Percentiles rank a stretch among this genome's conserved stretches.
Evolutionary conservation across 2,329 filamentous ascomycete species (phyloP).

Genomic region (Sporothrix phasma): DNA sequence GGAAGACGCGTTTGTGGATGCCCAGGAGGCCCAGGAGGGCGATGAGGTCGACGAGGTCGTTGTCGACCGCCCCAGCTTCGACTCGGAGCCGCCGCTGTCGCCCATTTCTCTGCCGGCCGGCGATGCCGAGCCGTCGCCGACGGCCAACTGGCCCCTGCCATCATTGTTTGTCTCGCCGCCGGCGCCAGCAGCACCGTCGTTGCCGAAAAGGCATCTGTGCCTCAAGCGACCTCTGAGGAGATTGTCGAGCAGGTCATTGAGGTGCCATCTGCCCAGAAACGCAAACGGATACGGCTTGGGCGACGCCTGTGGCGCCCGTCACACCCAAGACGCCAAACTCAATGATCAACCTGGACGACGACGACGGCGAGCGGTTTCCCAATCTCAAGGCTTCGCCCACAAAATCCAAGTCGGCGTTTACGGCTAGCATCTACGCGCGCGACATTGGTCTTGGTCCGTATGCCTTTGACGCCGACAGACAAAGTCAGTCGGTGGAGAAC

Average conservation of each 20-base stretch:
- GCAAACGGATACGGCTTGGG: too few relatives aligned
- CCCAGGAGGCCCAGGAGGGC: background rate
- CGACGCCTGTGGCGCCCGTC: background rate
- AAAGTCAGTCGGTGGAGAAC: too few relatives aligned
- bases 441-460: constrained; percentile 20
- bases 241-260: background rate
- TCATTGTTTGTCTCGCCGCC: background rate
- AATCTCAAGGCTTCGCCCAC: background rate
- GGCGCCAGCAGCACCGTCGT: too few relatives aligned
- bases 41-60: background rate
- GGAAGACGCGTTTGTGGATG: background rate
- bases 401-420: constrained; percentile 13
- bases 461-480: constrained; percentile 6
- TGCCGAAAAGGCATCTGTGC: background rate
- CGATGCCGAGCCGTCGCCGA: constrained; percentile 11
- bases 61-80: background rate
- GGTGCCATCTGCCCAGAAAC: background rate
- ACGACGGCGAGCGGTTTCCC: background rate
- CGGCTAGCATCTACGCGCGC: constrained; percentile 19
- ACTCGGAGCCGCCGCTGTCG: background rate
- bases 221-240: background rate
- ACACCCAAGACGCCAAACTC: background rate
- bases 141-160: constrained; percentile 20
- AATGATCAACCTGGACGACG: background rate
- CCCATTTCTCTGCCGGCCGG: background rate